Evolutionary conservation across 1,284 basidiomycete species (phyloP).

Genomic region (Boletellus deceptivus): DNA sequence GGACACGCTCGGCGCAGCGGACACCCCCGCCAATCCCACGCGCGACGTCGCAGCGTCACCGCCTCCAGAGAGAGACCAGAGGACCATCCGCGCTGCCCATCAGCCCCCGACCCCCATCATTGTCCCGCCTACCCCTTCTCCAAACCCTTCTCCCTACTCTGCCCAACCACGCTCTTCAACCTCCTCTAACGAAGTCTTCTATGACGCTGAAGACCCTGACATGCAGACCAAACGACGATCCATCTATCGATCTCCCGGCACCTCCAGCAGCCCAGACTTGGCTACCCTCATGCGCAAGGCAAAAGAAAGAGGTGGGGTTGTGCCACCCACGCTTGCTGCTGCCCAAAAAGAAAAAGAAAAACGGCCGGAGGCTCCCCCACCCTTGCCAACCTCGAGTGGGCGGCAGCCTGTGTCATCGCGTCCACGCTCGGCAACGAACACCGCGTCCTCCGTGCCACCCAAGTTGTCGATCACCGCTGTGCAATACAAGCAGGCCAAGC

Average conservation of each 20-base stretch:
- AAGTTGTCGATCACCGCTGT: conserved; percentile 32
- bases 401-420: conserved; percentile 23
- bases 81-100: conserved; percentile 36
- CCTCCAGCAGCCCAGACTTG: conserved; percentile 85
- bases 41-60: conserved; percentile 20
- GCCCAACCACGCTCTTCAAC: conserved; percentile 36
- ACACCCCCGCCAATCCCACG: conserved; percentile 26
- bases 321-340: conserved; percentile 32
- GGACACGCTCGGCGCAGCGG: conserved; percentile 55
- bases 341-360: conserved; percentile 40
- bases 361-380: conserved; percentile 47
- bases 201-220: conserved; percentile 63
- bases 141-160: conserved; percentile 32
- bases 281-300: conserved; percentile 80
- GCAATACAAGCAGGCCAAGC: conserved; percentile 23
- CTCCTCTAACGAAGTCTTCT: conserved; percentile 56
- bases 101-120: conserved; percentile 49
- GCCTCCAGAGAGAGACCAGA: conserved; percentile 29
- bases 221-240: conserved; percentile 74
- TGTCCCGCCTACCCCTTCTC: conserved; percentile 57
- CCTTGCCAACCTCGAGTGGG: conserved; percentile 36
- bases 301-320: conserved; percentile 57
- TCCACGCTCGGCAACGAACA: conserved; percentile 37
- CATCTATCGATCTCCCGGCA: conserved; percentile 84
- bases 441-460: conserved; percentile 26